Evolutionary conservation across 2,329 filamentous ascomycete species (phyloP).

Genomic region (Ceratocystis ficicola): DNA sequence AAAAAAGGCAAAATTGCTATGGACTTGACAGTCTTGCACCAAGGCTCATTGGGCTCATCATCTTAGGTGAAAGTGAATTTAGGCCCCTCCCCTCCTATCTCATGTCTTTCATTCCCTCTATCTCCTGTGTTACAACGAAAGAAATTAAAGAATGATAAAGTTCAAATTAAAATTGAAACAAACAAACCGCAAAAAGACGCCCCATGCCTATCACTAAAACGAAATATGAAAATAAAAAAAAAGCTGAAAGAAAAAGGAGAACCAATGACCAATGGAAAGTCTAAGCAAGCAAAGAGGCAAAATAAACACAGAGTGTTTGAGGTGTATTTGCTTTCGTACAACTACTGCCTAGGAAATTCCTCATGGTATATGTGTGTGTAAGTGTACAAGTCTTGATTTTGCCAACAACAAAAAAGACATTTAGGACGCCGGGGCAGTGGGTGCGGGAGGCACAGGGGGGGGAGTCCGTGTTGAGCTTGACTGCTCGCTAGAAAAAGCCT

Average conservation of each 20-base stretch:
- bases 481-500: constrained; percentile 19
- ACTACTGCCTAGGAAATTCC: not conserved
- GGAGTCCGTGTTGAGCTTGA: constrained; percentile 15
- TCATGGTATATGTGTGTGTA: constrained; percentile 9
- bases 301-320: not conserved
- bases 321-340: constrained; percentile 1
- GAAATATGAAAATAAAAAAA: constrained; percentile 1
- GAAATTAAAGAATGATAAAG: constrained; percentile 11
- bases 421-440: constrained; percentile 17
- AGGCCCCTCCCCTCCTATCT: not conserved
- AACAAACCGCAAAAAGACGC: constrained; percentile 5
- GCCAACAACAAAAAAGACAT: not conserved
- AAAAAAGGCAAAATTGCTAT: not conserved
- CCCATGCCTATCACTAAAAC: constrained; percentile 6
- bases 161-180: constrained; percentile 11
- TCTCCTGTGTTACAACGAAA: not conserved
- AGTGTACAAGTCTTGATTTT: constrained; percentile 9
- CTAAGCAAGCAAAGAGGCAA: not conserved
- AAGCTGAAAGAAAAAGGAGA: not conserved
- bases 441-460: constrained; percentile 16
- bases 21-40: not conserved
- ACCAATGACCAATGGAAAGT: not conserved
- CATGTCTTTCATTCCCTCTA: not conserved
- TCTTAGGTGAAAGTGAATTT: not conserved
- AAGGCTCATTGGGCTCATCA: not conserved